A percentile compares a stretch with the other conserved stretches of the same genome.
These are phyloP conservation scores for Ceratocystis cacaofunesta DNA, from an alignment of 2,329 filamentous ascomycete species.

Conservation along the genomic window DNA sequence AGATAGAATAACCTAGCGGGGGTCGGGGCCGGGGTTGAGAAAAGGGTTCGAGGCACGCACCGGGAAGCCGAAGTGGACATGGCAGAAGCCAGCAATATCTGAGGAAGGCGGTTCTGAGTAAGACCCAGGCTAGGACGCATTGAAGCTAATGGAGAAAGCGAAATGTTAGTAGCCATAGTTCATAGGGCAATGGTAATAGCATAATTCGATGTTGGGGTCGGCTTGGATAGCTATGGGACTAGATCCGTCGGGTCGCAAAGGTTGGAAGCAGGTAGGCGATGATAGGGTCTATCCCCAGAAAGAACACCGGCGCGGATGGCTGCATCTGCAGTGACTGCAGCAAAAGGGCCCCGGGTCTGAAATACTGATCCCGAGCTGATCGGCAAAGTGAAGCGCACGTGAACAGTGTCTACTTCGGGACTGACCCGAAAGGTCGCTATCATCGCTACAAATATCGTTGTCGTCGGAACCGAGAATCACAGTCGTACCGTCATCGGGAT, in stretches of 20 bases:
- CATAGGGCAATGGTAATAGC: neutral
- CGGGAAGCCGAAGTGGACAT: conserved; percentile 32
- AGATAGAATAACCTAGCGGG: neutral
- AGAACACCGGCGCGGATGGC: too few species aligned
- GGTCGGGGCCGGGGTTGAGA: neutral
- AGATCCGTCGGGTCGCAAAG: neutral
- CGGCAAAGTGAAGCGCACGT: neutral
- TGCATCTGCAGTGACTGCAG: too few species aligned
- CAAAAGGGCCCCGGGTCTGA: too few species aligned
- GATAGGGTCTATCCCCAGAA: too few species aligned
- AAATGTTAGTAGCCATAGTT: conserved; percentile 1
- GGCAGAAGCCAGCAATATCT: conserved; percentile 30
- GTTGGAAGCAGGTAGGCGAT: too few species aligned
- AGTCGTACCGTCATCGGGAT: neutral
- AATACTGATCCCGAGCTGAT: too few species aligned
- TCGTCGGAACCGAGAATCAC: neutral
- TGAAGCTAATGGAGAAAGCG: conserved; percentile 1
- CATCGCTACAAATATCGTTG: neutral
- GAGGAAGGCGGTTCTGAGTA: conserved; percentile 30
- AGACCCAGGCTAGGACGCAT: conserved; percentile 16
- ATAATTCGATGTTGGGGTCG: neutral
- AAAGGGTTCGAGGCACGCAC: conserved; percentile 24
- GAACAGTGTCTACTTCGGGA: neutral
- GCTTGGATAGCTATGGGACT: neutral
- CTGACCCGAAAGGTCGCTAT: neutral